Evolutionary conservation across 129 eudicot species (phyloP), one percentile per base, ranked within the genome.

Genomic region (Heracleum sosnowskyi): DNA sequence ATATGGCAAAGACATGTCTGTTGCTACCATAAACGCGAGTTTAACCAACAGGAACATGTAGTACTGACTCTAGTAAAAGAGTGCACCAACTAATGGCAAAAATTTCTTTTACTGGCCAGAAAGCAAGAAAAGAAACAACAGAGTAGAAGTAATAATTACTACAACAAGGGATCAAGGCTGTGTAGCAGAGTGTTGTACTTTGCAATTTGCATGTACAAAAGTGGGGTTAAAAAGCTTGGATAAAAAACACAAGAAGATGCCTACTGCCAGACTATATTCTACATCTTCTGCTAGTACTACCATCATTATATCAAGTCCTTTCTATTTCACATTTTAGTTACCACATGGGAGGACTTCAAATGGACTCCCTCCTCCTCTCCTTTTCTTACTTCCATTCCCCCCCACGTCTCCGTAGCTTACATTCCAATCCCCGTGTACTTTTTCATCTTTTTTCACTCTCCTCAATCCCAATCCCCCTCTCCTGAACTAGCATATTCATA

Each of bases 361-460:
- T 80, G 76, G 78, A 62, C 81, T 12, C 16, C 42, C 6, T 39
- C 9, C 42, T 40, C 37, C 37, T 3, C 2, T 60, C 80, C 55
- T 35, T 7, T 47, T 4, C 17, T 24, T 17, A 22, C 17, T n/a
- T n/a, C n/a, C n/a, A n/a, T n/a, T n/a, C n/a, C 5, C 60, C 29
- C 79, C 83, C 95, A 89, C 91, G 88, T 92, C 91, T 85, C 89
- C 93, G 86, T 92, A 73, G 85, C 91, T 86, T 89, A 85, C 89
- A 81, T 89, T 85, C 90, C 95, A 92, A 84, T 90, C 80, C 82
- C 88, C 84, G 82, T 82, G 24, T 29, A 17, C 42, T 28, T 78
- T 8, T 45, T 63, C 66, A 1, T 42, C n/a, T 76, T 63, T 64
- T 77, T 71, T 72, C 74, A 28, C 42, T 51, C 31, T 18, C 71